Evolutionary conservation across 2,329 filamentous ascomycete species (phyloP), one percentile per base, ranked within the genome.

Genomic region (Botrytis pseudocinerea): DNA sequence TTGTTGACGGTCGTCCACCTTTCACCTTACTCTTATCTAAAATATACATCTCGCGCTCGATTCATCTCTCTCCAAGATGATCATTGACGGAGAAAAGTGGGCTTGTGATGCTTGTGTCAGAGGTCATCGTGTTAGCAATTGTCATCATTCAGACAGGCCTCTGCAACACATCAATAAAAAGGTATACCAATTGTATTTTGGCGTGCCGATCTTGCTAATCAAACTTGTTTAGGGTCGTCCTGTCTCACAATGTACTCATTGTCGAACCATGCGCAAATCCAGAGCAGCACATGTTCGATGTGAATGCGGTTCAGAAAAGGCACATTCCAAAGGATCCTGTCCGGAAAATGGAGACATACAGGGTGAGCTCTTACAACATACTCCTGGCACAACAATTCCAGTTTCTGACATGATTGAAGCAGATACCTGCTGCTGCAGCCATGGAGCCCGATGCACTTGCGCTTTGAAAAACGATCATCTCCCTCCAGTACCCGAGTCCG

Each of bases 51-150:
- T n/a, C 35, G 72, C 74, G 74, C 76, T 75, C 72, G 75, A 75
- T 66, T 72, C 48, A 60, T 68, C 66, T 74, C 71, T 74, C 22
- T 65, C 62, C 80, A 83, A 80, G 75, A 95, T 95, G 93, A 87
- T 95, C 83, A 93, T 95, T 83, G 91, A 97, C 87, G 95, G 95
- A 84, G 94, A 97, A 87, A 98, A 98, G 87, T 98, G 90, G 87
- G 95, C 95, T 84, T 98, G 95, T 87, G 93, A 97, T 74, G 80
- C 80, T 62, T 99, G 96, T 86, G 94, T 99, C 82, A 93, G 96
- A 84, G 96, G 96, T 82, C 96, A 99, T 86, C 93, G 96, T 82
- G 96, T 99, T 82, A 98, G 95, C 91, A 97, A 96, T 83, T 99
- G 96, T 87, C 94, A 95, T 83, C 96, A 99, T 84, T 89, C 90